Base-by-base conservation (phyloP, 169 alveolate species). In the Eimeria praecox region DNA sequence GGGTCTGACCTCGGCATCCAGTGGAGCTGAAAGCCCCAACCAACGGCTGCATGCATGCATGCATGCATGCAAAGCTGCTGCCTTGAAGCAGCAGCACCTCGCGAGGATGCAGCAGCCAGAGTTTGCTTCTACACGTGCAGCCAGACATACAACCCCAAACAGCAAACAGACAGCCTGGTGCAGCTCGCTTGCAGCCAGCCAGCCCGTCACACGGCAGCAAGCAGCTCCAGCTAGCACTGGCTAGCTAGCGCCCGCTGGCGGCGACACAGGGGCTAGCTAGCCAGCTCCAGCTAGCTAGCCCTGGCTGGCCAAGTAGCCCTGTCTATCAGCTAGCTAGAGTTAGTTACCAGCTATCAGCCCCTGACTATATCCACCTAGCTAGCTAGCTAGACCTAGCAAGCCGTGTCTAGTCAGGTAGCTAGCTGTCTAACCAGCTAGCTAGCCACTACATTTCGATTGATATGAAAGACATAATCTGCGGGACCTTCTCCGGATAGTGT, bases 401-500 rank as follows among this genome's bases (percentile, higher is more conserved):
- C 75, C 8, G 40, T 27, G 75, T 12, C 3, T 33, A 69, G 78
- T 16, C 18, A 56, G 66, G n/a, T 22, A 69, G 46, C 46, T 69
- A 33, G 46, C 78, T 10, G 27, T n/a, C n/a, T 33, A 2, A 0
- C 14, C 12, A 24, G 14, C 46, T 33, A 16, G n/a, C 78, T 2
- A 38, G 62, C 52, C 0, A 46, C 71, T 87, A 95, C 83, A 85
- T 14, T 44, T 87, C 95, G 54, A 95, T 38, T 22, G 90, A 88
- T 0, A 95, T 88, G 73, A 90, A 88, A 44, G 95, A 38, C 86
- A 95, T 40, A 38, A 95, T 90, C 49, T 92, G 95, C 20, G 95
- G 89, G 16, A 83, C 59, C 90, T 91, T 95, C 88, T 82, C 92
- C 20, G 96, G 96, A 69, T 96, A 96, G 66, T 96, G 90, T 24